Conservation (phyloP, 176 grass and related monocot genomes). For the Pharus latifolius region DNA sequence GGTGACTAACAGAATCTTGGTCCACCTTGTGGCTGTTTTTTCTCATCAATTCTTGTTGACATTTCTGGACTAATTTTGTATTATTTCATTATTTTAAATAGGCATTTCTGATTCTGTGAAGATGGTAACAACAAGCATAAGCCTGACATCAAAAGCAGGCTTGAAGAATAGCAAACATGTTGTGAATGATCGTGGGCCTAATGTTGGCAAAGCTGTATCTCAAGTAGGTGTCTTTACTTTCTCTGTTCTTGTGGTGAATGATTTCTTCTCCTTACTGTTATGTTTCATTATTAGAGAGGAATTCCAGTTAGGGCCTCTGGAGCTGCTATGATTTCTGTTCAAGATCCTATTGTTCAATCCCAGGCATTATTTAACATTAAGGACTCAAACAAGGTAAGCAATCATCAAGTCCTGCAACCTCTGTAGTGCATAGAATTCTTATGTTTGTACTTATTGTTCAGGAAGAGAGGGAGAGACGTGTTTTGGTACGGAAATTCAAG, state of each 20-base stretch:
- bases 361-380: conserved; percentile 91
- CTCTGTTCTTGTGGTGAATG: conserved; percentile 2
- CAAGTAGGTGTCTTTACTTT: conserved; percentile 33
- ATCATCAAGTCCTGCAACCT: background rate
- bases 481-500: conserved; percentile 80
- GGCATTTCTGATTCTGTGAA: conserved; percentile 70
- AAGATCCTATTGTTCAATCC: conserved; percentile 58
- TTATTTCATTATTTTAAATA: conserved; percentile 21
- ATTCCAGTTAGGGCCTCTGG: conserved; percentile 64
- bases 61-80: conserved; percentile 6
- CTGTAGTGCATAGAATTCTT: background rate
- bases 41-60: background rate
- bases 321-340: conserved; percentile 50
- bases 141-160: conserved; percentile 55
- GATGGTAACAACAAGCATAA: conserved; percentile 47
- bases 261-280: conserved; percentile 2
- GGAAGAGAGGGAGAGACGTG: conserved; percentile 87
- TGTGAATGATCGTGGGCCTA: conserved; percentile 55
- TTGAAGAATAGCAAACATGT: conserved; percentile 64
- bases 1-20: conserved; percentile 28
- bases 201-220: conserved; percentile 50
- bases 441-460: conserved; percentile 31
- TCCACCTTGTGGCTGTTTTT: conserved; percentile 4
- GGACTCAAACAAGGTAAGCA: conserved; percentile 87
- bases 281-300: conserved; percentile 43